Base-by-base conservation (phyloP, 768 basidiomycete species). In the Suillus paluster region DNA sequence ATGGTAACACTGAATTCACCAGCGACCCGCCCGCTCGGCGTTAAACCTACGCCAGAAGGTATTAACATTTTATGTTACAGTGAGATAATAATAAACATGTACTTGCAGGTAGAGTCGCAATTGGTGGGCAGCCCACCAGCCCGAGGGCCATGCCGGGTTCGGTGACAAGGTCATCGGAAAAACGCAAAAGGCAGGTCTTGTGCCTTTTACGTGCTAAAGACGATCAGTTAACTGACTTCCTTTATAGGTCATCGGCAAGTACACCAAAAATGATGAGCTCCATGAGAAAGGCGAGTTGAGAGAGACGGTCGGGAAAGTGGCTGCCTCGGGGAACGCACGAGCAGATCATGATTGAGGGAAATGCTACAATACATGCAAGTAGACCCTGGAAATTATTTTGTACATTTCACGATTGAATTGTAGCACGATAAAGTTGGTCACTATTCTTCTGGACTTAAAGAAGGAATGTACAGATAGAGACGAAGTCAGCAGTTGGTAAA, bases 151-250 rank as follows among this genome's bases (percentile, higher is more conserved):
- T 30, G 78, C 83, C 33, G 77, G 67, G 30, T 21, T 83, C 0
- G 71, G 78, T 9, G 87, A 89, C 73, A 88, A 84, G 71, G 61
- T 86, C 23, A 65, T 86, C 39, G 86, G 87, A 4, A 87, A 88
- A 75, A 77, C 82, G 0, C 78, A 88, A 66, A 81, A 87, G 79
- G 86, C 85, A 2, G 68, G 61, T 5, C 25, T 38, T 58, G 7
- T 14, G 12, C 33, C 3, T 6, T 1, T 0, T 30, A 19, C 17
- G 27, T 39, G 15, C 4, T 3, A 21, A 9, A 1, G 1, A 21
- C n/a, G n/a, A n/a, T n/a, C n/a, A 41, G 17, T 54, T 53, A 5
- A 8, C 45, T 71, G 11, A 71, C 5, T 1, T 36, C 2, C 14
- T 36, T 6, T 23, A 23, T 50, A 86, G 85, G 72, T 86, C 45